Evolutionary conservation across 345 rosid genomes (phyloP).

Genomic region (Ailanthus altissimus): DNA sequence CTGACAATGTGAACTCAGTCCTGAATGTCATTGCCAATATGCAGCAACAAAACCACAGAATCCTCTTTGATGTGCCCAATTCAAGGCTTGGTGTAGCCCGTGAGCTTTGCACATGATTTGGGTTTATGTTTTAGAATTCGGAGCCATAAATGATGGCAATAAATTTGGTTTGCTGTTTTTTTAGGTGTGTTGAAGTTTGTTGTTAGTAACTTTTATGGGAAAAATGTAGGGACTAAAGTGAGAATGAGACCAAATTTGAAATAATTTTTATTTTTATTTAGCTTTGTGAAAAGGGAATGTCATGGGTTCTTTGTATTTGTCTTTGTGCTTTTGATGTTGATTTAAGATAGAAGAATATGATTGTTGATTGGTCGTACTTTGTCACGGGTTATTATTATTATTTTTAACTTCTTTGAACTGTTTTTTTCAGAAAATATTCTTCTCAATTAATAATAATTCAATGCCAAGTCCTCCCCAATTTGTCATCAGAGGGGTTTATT

Average conservation of each 20-base stretch:
- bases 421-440: background rate
- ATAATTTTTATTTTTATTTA: background rate
- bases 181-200: background rate
- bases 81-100: conserved; percentile 87
- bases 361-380: background rate
- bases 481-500: too few species aligned
- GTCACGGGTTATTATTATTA: background rate
- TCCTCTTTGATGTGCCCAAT: conserved; percentile 74
- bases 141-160: too few species aligned
- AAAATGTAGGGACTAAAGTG: background rate
- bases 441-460: background rate
- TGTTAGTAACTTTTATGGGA: background rate
- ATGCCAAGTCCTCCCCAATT: background rate
- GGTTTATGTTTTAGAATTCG: background rate
- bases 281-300: background rate
- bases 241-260: background rate
- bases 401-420: background rate
- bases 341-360: background rate
- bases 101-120: conserved; percentile 58
- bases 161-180: too few species aligned
- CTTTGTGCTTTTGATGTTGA: background rate
- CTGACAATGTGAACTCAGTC: conserved; percentile 77
- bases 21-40: conserved; percentile 89
- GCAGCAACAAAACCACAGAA: conserved; percentile 97
- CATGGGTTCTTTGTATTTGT: background rate